Evolutionary conservation across 2,329 filamentous ascomycete genomes (phyloP), one percentile per base, ranked within the genome.

Genomic region (Fusarium transvaalense): DNA sequence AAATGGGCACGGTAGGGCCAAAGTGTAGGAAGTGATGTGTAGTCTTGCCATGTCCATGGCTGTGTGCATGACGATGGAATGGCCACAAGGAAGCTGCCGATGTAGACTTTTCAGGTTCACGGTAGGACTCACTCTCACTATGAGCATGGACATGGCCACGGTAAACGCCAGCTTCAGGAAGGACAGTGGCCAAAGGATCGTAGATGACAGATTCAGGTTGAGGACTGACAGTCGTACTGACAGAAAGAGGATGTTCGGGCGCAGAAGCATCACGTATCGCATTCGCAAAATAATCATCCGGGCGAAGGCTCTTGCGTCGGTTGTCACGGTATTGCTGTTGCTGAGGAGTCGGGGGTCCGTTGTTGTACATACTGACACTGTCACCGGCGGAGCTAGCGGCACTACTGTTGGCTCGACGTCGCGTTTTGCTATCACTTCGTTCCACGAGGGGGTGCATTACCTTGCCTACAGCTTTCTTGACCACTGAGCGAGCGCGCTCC

Each of bases 401-500:
- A 68, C 86, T 90, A 76, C 91, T 90, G 23, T 84, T 78, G 41
- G 88, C 88, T 66, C 88, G 82, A 53, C 82, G 83, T 50, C 89
- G 82, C 52, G 84, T 83, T 38, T 78, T 78, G 58, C 83, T 85
- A 59, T 90, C 86, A 50, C 83, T 80, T 56, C 87, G 84, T 54
- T 91, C 88, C 46, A 81, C 80, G 10, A 88, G 82, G 21, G 88
- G 83, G 68, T 89, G 86, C 62, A 89, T 89, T 52, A 91, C 85
- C 77, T 89, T 90, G 56, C 83, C 86, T 8, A 89, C 82, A 6
- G 86, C 84, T 75, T 91, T 91, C 79, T 90, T 90, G 50, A 97
- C 86, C 38, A 89, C 92, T 14, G 92, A 97, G 46, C 90, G 89
- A 50, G 96, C 92, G 34, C 93, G 90, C 75, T 97, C 93, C 21